Base-by-base conservation (phyloP, 1,284 basidiomycete species). In the Cryptococcus jaspeensis region DNA sequence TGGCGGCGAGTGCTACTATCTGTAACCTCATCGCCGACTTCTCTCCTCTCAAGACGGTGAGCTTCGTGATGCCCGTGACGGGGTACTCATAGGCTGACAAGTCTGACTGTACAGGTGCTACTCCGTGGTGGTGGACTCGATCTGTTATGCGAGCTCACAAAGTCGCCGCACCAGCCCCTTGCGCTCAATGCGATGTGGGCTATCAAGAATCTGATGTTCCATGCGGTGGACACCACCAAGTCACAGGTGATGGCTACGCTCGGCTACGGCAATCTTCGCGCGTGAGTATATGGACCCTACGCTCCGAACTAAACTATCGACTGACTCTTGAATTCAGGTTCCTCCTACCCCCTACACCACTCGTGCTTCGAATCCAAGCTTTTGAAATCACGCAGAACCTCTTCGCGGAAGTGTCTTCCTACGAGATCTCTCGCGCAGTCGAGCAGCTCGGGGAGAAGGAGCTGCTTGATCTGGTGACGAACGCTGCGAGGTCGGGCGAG, bases 21-120 rank as follows among this genome's bases (percentile, higher is more conserved):
- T 91, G 89, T 71, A 96, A 95, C 71, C 80, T 94, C 32, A 83
- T 94, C 3, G 87, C 86, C 54, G 89, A 93, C 57, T 92, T 90
- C 72, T 92, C 90, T 15, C 92, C 92, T 5, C 73, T 94, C 63
- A 81, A 85, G 58, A 74, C 80, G 53, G 88, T 89, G 61, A 66
- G 86, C 80, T 2, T 47, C 11, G 32, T 51, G 5, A 22, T 18
- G 37, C 5, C 12, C 18, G 38, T 2, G 16, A 25, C 16, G 8
- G 3, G 16, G 18, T 36, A 20, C 16, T 15, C 28, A 9, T 18
- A 2, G 15, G 46, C 22, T 46, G 36, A 13, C 15, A 5, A 11
- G 32, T n/a, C 47, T 49, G 32, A 38, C 35, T 59, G 50, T 52
- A 52, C 64, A 86, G 85, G 80, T 78, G 7, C 79, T 87, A 55